Base-by-base conservation (phyloP, 352 stramenopile genomes). In the Pythium aquatile region DNA sequence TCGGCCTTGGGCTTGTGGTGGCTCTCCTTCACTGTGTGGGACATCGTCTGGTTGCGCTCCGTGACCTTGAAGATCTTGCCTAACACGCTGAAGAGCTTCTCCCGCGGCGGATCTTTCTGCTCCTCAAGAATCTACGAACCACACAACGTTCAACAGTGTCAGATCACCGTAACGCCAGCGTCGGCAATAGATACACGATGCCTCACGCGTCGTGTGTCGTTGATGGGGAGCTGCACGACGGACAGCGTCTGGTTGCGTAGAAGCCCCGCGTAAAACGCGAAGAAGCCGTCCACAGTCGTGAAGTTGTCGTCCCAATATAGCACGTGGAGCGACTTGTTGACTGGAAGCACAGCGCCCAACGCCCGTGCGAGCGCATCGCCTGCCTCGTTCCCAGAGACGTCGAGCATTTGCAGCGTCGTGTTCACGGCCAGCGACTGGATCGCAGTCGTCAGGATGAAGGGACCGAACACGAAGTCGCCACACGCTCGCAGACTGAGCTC, bases 251-350 rank as follows among this genome's bases (percentile, higher is more conserved):
- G 70, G 52, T 94, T 94, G 37, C 74, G 68, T 39, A 79, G 16
- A 2, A 92, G 58, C 2, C 78, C 81, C 14, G 84, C 75, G 72
- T 90, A 84, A 35, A 93, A 91, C 13, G 65, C 61, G 30, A 75
- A 55, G 59, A 90, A 91, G 8, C 85, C 85, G 29, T 87, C 79
- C 32, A 93, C 75, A 0, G 79, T 91, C 58, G 79, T 89, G 59
- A 77, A 81, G 55, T 93, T 94, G 39, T 73, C 77, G 49, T 94
- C 85, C 83, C 83, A 91, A 58, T 88, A 94, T 39, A 94, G 72
- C 8, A 81, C 72, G 17, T 81, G 79, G 13, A 93, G 61, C 35
- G 70, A 78, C 47, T 70, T 78, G 61, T 91, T 94, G 28, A 66
- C 61, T 0, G 78, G 82, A 30, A 94, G 58, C 7, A 79, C 66